phyloP scores from a whole-genome alignment of 768 basidiomycete species.

The Pleurotus citrinopileatus region DNA sequence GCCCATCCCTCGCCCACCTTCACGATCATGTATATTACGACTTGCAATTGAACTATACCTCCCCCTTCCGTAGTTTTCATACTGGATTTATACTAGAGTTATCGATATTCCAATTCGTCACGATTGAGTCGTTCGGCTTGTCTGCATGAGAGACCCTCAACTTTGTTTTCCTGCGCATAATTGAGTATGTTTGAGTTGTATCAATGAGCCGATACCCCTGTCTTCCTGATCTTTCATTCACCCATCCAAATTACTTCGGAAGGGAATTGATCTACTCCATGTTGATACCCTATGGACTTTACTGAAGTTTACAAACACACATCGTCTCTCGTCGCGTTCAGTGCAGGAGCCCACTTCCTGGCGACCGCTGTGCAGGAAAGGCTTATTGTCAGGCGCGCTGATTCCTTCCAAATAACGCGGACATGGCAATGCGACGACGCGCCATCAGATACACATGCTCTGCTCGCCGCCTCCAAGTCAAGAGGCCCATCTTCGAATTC shows the following conservation, averaged over 20 bases:
- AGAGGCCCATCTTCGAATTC: constrained; percentile 25
- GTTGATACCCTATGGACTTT: constrained; percentile 88
- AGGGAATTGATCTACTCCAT: too few species aligned
- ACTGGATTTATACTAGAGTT: constrained; percentile 7
- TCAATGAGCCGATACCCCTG: too few species aligned
- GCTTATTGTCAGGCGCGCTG: constrained; percentile 79
- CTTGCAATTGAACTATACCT: constrained; percentile 11
- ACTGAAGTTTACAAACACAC: constrained; percentile 83
- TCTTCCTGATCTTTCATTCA: too few species aligned
- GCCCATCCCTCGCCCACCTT: constrained; percentile 15
- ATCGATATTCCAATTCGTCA: constrained; percentile 1
- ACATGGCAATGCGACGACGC: constrained; percentile 70
- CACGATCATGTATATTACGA: constrained; percentile 26
- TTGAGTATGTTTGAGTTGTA: too few species aligned
- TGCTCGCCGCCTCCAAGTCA: constrained; percentile 33
- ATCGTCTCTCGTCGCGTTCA: constrained; percentile 69
- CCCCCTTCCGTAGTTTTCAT: constrained; percentile 6
- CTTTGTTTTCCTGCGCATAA: too few species aligned
- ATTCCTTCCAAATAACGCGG: constrained; percentile 79
- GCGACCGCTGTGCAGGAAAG: constrained; percentile 77
- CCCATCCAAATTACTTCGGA: too few species aligned
- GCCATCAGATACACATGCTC: constrained; percentile 46
- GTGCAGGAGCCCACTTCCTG: constrained; percentile 84
- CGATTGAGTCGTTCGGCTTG: too few species aligned
- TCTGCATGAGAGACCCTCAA: too few species aligned